Base-by-base conservation (phyloP, 257 asterid genomes). In the Vinca minor region DNA sequence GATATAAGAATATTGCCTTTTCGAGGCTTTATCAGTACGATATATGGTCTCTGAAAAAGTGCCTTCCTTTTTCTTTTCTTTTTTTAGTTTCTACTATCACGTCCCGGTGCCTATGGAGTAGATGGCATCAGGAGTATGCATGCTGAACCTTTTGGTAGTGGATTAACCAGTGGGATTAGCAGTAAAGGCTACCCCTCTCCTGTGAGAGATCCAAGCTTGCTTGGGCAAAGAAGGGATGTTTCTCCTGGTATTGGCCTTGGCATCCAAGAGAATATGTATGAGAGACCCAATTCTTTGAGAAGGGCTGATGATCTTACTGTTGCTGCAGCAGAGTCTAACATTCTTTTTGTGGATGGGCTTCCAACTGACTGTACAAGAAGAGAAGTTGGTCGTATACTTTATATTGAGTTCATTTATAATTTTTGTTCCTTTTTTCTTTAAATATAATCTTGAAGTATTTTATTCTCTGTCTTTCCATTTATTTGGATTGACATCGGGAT, bases 331-430 rank as follows among this genome's bases (percentile, higher is more conserved):
- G 88, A 81, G 34, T 85, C 95, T 8, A 85, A 85, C 71, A 58
- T 87, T 75, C 79, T 85, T 61, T 85, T 87, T 58, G 85, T 87
- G 63, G 90, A 87, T 56, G 90, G 88, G 67, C 93, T 87, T 76
- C 95, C 95, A 45, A 85, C 84, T 39, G 93, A 85, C 70, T 79
- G 85, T 75, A 69, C 90, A 63, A 87, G 95, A 75, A 83, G 95
- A 77, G 90, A 87, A 85, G 71, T 87, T 50, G 93, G 95, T 14
- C 90, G 95, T 87, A 87, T 87, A 89, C 90, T 78, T 77, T 48
- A 64, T 35, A 5, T 36, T 64, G 20, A 46, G 23, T 59, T 47
- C 25, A 28, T 25, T 38, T 64, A 28, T 31, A 31, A 59, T 23
- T 25, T 25, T 5, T 20, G 17, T n/a, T n/a, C n/a, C n/a, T n/a